Evolutionary conservation across 2,329 filamentous ascomycete genomes (phyloP).

Genomic region (Teratosphaeria viscida): DNA sequence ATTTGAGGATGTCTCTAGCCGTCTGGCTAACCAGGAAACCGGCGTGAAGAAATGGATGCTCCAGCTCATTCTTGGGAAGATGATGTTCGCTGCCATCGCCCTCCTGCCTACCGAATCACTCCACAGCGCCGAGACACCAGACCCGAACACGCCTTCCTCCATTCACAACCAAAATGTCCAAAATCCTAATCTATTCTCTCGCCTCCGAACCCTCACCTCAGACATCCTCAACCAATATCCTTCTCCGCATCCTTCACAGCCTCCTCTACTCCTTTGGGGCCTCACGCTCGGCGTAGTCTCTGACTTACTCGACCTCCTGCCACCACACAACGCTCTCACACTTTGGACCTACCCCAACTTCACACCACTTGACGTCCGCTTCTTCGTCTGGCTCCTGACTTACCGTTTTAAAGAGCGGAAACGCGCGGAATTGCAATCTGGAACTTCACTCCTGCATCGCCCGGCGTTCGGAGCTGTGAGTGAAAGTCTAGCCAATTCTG

Average conservation of each 20-base stretch:
- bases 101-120: slow-evolving; percentile 52
- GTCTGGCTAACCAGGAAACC: slow-evolving; percentile 47
- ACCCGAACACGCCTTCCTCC: slow-evolving; percentile 8
- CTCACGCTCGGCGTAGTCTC: slow-evolving; percentile 56
- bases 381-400: slow-evolving; percentile 51
- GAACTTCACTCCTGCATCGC: slow-evolving; percentile 12
- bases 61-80: slow-evolving; percentile 49
- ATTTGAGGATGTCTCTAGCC: slow-evolving; percentile 53
- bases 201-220: slow-evolving; percentile 7
- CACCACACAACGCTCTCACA: slow-evolving; percentile 50
- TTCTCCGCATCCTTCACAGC: slow-evolving; percentile 13
- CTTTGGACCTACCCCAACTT: slow-evolving; percentile 61
- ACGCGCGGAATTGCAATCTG: slow-evolving; percentile 23
- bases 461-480: slow-evolving; percentile 19
- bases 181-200: slow-evolving; percentile 2
- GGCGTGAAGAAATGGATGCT: slow-evolving; percentile 45
- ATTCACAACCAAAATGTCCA: slow-evolving; percentile 18
- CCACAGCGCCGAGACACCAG: slow-evolving; percentile 39
- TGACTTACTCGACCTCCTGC: slow-evolving; percentile 57
- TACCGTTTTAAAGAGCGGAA: slow-evolving; percentile 47
- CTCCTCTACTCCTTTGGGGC: slow-evolving; percentile 55
- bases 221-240: slow-evolving; percentile 18
- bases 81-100: slow-evolving; percentile 57
- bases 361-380: slow-evolving; percentile 50
- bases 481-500: slow-evolving; percentile 12